Conservation (phyloP, 805 yeast species). For the Groenewaldozyma salmanticensis region DNA sequence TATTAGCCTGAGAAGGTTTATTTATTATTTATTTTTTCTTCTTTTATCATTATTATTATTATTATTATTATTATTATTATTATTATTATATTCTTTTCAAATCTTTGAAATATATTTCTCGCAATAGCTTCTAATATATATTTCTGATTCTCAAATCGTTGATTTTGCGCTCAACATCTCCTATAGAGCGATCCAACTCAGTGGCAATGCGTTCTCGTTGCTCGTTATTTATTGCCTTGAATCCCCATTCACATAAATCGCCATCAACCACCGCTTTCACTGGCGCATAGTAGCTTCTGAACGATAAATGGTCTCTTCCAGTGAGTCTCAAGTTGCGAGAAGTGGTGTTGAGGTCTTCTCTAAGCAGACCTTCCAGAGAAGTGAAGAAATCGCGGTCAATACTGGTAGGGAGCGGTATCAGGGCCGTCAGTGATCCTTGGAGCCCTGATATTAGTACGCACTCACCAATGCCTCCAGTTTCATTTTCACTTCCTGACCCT, state of each 20-base stretch:
- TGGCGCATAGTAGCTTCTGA: conserved; percentile 76
- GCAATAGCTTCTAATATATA: conserved; percentile 19
- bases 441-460: conserved; percentile 62
- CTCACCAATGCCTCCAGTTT: conserved; percentile 38
- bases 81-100: too few species aligned
- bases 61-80: conserved; percentile 1
- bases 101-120: too few species aligned
- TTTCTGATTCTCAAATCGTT: conserved; percentile 23
- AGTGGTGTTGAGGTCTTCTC: conserved; percentile 18
- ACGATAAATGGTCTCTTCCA: conserved; percentile 59
- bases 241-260: conserved; percentile 59
- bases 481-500: too few species aligned
- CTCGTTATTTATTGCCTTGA: conserved; percentile 21
- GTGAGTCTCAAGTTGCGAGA: too few species aligned
- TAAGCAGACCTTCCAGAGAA: conserved; percentile 39
- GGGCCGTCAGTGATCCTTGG: conserved; percentile 70
- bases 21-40: background rate
- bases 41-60: conserved; percentile 1
- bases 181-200: conserved; percentile 23
- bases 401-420: conserved; percentile 56
- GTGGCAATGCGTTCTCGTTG: conserved; percentile 22
- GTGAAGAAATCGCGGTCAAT: conserved; percentile 53
- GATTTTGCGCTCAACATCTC: conserved; percentile 25
- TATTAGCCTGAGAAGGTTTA: conserved; percentile 16
- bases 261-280: conserved; percentile 75